Evolutionary conservation across 1,284 basidiomycete genomes (phyloP).

Genomic region (Trametes polyzona): DNA sequence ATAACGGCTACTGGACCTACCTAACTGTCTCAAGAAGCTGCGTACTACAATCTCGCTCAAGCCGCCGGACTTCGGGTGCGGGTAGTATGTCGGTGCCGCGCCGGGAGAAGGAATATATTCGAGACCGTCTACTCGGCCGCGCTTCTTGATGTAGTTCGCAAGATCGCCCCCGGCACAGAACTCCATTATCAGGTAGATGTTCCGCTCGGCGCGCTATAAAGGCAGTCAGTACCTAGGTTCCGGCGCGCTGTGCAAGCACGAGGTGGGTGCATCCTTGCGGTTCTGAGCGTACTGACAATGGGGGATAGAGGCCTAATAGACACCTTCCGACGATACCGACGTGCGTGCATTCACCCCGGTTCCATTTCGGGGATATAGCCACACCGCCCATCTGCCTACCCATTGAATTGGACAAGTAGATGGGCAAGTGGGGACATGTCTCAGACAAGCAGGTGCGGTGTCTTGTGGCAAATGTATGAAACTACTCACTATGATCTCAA

Average conservation of each 20-base stretch:
- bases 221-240: background rate
- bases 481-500: conserved; percentile 84
- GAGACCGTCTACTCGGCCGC: conserved; percentile 83
- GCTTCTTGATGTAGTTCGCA: conserved; percentile 94
- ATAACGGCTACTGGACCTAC: conserved; percentile 53
- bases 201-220: conserved; percentile 81
- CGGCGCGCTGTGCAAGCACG: too few species aligned
- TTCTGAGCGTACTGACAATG: conserved; percentile 44
- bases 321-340: too few species aligned
- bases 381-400: too few species aligned
- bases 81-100: conserved; percentile 79
- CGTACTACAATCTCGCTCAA: conserved; percentile 91
- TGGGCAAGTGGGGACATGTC: too few species aligned
- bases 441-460: too few species aligned
- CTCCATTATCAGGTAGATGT: conserved; percentile 99
- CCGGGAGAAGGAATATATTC: conserved; percentile 76
- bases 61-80: conserved; percentile 90
- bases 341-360: too few species aligned
- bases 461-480: background rate
- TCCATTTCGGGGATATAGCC: too few species aligned
- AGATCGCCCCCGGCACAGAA: conserved; percentile 96
- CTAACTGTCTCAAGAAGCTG: conserved; percentile 92
- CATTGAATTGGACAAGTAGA: too few species aligned
- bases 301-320: too few species aligned
- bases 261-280: too few species aligned